Evolutionary conservation across 176 grass and related monocot genomes (phyloP).

Genomic region (Carex parvula): DNA sequence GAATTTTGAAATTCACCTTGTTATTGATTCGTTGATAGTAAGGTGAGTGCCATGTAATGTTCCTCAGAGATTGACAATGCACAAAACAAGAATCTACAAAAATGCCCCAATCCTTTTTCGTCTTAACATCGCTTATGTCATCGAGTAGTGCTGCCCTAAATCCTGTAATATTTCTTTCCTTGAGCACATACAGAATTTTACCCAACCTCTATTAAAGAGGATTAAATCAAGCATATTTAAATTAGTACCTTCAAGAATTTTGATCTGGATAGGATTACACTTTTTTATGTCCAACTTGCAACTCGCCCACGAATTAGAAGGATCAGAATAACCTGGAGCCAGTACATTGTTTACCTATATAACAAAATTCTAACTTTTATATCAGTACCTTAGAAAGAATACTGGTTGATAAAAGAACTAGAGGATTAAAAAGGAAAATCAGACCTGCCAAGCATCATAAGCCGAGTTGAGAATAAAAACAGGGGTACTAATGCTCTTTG

Average conservation of each 20-base stretch:
- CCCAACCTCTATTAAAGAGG: background rate
- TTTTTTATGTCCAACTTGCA: constrained; percentile 40
- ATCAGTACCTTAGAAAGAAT: background rate
- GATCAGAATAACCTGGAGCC: constrained; percentile 27
- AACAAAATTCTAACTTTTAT: background rate
- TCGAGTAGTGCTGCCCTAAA: constrained; percentile 61
- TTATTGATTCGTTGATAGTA: constrained; percentile 55
- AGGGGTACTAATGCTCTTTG: constrained; percentile 44
- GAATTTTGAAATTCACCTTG: constrained; percentile 41
- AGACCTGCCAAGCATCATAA: constrained; percentile 72
- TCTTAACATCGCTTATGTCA: constrained; percentile 47
- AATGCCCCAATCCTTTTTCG: constrained; percentile 62
- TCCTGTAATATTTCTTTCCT: constrained; percentile 33
- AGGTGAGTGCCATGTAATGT: constrained; percentile 62
- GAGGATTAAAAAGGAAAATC: background rate
- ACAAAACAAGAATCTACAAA: constrained; percentile 75
- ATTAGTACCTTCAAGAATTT: constrained; percentile 45
- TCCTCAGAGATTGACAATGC: constrained; percentile 60
- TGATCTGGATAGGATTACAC: constrained; percentile 40
- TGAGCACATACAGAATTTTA: constrained; percentile 13
- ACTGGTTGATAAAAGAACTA: background rate
- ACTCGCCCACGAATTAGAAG: constrained; percentile 28
- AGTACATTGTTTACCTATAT: constrained; percentile 36
- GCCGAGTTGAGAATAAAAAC: constrained; percentile 58
- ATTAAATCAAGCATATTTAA: background rate